Percentiles rank a stretch among this genome's conserved stretches.
Conservation (phyloP, 371 early-diverging fungal species). For the Lichtheimia ramosa region DNA sequence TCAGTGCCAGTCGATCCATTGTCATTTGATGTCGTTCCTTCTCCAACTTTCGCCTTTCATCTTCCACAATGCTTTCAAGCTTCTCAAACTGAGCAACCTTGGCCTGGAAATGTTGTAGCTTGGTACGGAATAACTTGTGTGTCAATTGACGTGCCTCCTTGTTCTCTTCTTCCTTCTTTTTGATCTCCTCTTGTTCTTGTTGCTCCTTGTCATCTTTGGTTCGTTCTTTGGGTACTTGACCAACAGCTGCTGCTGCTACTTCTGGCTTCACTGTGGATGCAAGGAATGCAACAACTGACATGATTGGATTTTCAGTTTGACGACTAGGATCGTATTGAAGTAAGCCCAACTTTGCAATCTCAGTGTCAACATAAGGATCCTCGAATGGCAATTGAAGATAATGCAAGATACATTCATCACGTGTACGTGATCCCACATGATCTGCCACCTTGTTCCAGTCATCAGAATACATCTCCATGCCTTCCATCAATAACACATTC, state of each 20-base stretch:
- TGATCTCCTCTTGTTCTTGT: conserved; percentile 4
- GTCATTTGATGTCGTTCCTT: conserved; percentile 78
- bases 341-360: conserved; percentile 42
- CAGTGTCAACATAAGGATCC: conserved; percentile 71
- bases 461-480: conserved; percentile 26
- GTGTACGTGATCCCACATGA: conserved; percentile 40
- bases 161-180: conserved; percentile 14
- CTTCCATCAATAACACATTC: conserved; percentile 29
- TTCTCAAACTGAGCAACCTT: conserved; percentile 84
- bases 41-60: conserved; percentile 82
- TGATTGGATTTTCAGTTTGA: conserved; percentile 90
- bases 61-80: conserved; percentile 66
- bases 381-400: conserved; percentile 36
- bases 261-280: conserved; percentile 91
- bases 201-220: conserved; percentile 7
- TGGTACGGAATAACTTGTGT: conserved; percentile 69
- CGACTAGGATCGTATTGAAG: conserved; percentile 54
- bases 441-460: conserved; percentile 45
- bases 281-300: conserved; percentile 94
- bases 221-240: background rate
- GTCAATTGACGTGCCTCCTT: conserved; percentile 28
- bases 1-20: conserved; percentile 66
- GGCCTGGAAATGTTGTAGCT: conserved; percentile 76
- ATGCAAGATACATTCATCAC: conserved; percentile 46
- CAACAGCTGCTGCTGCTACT: conserved; percentile 86